Evolutionary conservation across 176 grass and related monocot genomes (phyloP).

Genomic region (Eleusine coracana): DNA sequence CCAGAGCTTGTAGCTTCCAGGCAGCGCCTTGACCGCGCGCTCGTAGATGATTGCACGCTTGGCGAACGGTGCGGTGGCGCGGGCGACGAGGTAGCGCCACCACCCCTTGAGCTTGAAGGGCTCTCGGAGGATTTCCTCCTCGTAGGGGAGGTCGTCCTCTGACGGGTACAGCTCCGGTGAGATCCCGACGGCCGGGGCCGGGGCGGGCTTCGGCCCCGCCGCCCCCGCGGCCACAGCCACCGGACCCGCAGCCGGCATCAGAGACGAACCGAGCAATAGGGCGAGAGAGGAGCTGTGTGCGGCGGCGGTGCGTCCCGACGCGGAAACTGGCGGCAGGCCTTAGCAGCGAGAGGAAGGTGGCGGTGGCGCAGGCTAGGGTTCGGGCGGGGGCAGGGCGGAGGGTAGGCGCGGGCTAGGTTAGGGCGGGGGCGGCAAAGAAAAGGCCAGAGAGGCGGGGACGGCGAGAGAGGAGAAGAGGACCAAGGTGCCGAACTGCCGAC

Average conservation of each 20-base stretch:
- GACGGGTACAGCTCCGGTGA: conserved; percentile 70
- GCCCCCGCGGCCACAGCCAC: conserved; percentile 11
- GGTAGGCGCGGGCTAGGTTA: no score
- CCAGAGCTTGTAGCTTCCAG: conserved; percentile 87
- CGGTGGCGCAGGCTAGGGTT: no score
- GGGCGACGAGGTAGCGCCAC: conserved; percentile 89
- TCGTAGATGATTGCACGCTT: conserved; percentile 83
- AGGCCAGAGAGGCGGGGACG: no score
- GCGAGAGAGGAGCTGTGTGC: no score
- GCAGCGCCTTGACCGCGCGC: conserved; percentile 77
- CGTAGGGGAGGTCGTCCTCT: conserved; percentile 72
- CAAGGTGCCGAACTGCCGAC: no score
- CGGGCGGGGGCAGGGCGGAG: no score
- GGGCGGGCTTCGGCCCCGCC: neutral
- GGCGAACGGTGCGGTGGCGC: conserved; percentile 62
- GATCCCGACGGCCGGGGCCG: conserved; percentile 36
- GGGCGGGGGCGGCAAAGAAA: no score
- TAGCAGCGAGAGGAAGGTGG: no score
- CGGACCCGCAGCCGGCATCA: neutral
- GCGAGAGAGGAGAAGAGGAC: no score
- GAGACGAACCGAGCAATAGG: no score
- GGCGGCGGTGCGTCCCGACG: no score
- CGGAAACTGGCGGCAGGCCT: no score
- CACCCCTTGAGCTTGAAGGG: conserved; percentile 82
- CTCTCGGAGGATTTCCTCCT: conserved; percentile 85